Percentiles rank a stretch among this genome's conserved stretches.
Evolutionary conservation across 352 stramenopile genomes (phyloP).

Genomic region (Globisporangium irregulare): DNA sequence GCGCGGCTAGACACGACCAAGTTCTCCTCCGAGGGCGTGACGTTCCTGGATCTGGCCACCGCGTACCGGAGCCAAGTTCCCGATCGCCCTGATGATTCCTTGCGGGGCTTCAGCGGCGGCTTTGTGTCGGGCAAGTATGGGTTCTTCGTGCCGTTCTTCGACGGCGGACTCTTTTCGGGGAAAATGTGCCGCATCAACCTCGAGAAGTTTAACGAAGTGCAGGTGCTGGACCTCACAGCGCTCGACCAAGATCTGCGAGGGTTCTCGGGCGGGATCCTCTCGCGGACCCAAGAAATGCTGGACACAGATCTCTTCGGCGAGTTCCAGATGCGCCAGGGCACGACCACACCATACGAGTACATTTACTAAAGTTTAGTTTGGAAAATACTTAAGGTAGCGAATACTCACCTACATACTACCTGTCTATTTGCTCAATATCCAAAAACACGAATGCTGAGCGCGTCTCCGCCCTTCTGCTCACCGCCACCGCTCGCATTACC

Average conservation of each 20-base stretch:
- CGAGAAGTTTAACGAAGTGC: slow-evolving; percentile 75
- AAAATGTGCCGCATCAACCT: slow-evolving; percentile 80
- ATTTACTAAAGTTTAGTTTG: slow-evolving; percentile 35
- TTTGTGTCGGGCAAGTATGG: slow-evolving; percentile 77
- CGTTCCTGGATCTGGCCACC: slow-evolving; percentile 51
- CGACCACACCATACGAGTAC: slow-evolving; percentile 65
- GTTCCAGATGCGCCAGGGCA: slow-evolving; percentile 63
- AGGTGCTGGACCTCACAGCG: slow-evolving; percentile 64
- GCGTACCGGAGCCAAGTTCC: slow-evolving; percentile 65
- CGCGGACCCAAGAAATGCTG: slow-evolving; percentile 36
- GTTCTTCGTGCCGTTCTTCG: slow-evolving; percentile 79
- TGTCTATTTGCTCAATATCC: slow-evolving; percentile 24
- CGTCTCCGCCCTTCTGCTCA: slow-evolving; percentile 4
- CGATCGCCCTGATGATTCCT: slow-evolving; percentile 47
- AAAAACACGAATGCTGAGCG: slow-evolving; percentile 38
- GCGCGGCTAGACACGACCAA: slow-evolving; percentile 65
- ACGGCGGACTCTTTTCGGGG: slow-evolving; percentile 58
- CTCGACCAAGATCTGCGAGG: slow-evolving; percentile 42
- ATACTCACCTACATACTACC: background rate
- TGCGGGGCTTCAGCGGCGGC: slow-evolving; percentile 67
- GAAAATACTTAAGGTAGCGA: background rate
- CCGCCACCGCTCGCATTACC: slow-evolving; percentile 10
- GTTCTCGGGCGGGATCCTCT: slow-evolving; percentile 53
- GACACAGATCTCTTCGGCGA: slow-evolving; percentile 59
- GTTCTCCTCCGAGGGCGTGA: slow-evolving; percentile 49